These are phyloP conservation scores for Helichrysum umbraculigerum DNA, from an alignment of 129 eudicot species.

Conservation along the genomic window DNA sequence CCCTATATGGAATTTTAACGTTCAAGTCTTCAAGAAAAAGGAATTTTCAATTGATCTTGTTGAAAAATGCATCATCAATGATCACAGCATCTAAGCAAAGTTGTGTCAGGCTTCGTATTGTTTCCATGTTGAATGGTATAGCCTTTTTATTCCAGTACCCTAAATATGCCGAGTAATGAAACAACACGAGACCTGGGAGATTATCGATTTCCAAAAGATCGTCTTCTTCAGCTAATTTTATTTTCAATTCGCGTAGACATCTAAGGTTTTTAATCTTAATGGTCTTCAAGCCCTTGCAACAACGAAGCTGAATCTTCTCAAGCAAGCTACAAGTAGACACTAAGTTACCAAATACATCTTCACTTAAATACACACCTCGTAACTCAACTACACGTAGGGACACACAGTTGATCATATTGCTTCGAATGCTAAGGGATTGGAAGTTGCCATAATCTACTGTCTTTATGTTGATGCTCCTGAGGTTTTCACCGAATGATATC, in stretches of 20 bases:
- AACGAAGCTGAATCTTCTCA: not conserved
- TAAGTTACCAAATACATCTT: not conserved
- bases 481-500: not conserved
- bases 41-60: not conserved
- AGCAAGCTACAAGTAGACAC: constrained; percentile 21
- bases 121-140: not conserved
- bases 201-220: too few relatives aligned
- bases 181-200: too few relatives aligned
- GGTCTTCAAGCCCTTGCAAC: too few relatives aligned
- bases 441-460: not conserved
- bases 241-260: too few relatives aligned
- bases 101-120: not conserved
- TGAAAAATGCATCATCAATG: not conserved
- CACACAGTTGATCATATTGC: not conserved
- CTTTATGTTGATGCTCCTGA: not conserved
- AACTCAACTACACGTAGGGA: not conserved
- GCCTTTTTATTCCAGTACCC: too few relatives aligned
- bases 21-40: not conserved
- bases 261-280: too few relatives aligned
- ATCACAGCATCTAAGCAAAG: not conserved
- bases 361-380: not conserved
- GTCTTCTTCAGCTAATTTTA: too few relatives aligned
- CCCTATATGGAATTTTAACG: too few relatives aligned
- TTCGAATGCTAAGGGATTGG: not conserved
- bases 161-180: too few relatives aligned